phyloP scores from a whole-genome alignment of 176 grass and related monocot species.

The Hsuehochloa calcarea region DNA sequence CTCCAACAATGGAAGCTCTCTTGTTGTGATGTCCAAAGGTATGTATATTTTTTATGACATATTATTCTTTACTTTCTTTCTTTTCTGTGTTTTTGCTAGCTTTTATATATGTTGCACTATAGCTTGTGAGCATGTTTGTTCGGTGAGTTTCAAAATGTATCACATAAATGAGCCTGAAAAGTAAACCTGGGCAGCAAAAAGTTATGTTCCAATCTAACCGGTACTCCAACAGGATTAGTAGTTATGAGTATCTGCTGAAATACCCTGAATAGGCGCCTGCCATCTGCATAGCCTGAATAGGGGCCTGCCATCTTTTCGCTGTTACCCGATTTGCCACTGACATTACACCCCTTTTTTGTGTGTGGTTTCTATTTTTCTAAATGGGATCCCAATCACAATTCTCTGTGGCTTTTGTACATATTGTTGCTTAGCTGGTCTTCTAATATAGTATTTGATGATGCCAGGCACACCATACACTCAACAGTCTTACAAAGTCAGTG shows the following conservation, averaged over 20 bases:
- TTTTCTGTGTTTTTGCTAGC: background rate
- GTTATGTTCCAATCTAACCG: background rate
- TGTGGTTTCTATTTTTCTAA: background rate
- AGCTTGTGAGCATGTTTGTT: background rate
- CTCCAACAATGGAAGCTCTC: slow-evolving; percentile 56
- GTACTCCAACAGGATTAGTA: background rate
- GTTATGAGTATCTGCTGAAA: background rate
- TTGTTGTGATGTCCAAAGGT: slow-evolving; percentile 83
- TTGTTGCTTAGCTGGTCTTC: background rate
- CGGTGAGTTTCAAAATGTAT: background rate
- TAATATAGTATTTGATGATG: slow-evolving; percentile 19
- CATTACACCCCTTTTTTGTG: background rate
- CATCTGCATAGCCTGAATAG: background rate
- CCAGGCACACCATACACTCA: slow-evolving; percentile 72
- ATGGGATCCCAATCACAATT: background rate
- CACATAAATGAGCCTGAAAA: background rate
- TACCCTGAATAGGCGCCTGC: background rate
- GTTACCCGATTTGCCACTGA: background rate
- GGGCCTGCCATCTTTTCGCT: background rate
- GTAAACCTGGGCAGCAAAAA: background rate
- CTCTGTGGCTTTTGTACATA: background rate
- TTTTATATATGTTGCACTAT: background rate
- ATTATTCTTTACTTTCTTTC: background rate
- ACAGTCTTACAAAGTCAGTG: slow-evolving; percentile 79
- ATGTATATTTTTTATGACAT: background rate